phyloP scores from a whole-genome alignment of 1,284 basidiomycete genomes.

The Cryptococcus neoformans region DNA sequence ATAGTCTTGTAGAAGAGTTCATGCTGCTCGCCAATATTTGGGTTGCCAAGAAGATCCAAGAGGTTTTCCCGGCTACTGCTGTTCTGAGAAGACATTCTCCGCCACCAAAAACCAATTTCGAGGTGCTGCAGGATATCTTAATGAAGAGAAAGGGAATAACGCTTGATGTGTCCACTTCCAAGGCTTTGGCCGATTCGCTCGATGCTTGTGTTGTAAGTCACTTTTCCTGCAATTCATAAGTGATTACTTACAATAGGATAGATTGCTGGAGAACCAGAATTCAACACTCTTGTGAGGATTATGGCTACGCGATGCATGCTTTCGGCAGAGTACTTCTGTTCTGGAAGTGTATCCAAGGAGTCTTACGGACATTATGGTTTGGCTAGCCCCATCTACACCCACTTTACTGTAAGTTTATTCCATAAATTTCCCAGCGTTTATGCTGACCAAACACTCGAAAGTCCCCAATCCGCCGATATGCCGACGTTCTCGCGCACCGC shows the following conservation, averaged over 20 bases:
- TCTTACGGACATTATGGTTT: conserved; percentile 97
- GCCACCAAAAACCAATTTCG: conserved; percentile 91
- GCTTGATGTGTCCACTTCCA: conserved; percentile 90
- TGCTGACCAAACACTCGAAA: conserved; percentile 30
- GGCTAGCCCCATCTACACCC: conserved; percentile 95
- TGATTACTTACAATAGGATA: conserved; percentile 33
- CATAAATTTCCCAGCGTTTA: neutral
- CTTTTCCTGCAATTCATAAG: neutral
- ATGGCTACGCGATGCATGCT: conserved; percentile 99
- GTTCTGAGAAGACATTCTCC: conserved; percentile 96
- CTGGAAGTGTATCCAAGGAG: conserved; percentile 87
- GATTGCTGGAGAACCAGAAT: conserved; percentile 77
- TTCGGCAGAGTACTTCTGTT: conserved; percentile 96
- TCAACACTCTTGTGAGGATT: conserved; percentile 97
- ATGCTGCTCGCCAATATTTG: conserved; percentile 98
- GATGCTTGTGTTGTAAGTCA: conserved; percentile 79
- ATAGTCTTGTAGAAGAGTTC: conserved; percentile 97
- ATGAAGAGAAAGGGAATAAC: conserved; percentile 77
- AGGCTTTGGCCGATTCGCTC: conserved; percentile 82
- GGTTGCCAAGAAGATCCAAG: conserved; percentile 88
- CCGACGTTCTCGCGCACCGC: conserved; percentile 93
- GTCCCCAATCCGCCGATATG: conserved; percentile 85
- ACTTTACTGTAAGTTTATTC: conserved; percentile 66
- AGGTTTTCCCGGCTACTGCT: conserved; percentile 92
- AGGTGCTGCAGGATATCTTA: conserved; percentile 91